A percentile compares a stretch with the other conserved stretches of the same genome.
These are phyloP conservation scores for Ricinus communis DNA, from an alignment of 345 rosid genomes.

Conservation along the genomic window DNA sequence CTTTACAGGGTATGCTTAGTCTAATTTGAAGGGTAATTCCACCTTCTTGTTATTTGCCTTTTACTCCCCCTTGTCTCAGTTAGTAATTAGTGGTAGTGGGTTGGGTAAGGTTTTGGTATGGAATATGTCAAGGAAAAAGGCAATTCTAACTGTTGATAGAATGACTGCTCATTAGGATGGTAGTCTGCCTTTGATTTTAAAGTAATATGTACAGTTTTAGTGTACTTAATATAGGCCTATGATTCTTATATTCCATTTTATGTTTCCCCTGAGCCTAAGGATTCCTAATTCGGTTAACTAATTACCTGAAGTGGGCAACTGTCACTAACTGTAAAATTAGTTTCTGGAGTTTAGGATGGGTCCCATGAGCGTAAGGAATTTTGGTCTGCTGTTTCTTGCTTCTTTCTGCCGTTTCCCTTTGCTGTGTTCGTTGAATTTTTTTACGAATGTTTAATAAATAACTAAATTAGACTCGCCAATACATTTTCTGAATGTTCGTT, in stretches of 20 bases:
- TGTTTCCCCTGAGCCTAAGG: background rate
- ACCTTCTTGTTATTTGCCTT: conserved; percentile 1
- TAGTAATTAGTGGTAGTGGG: background rate
- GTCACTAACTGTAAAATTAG: background rate
- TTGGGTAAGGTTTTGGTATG: background rate
- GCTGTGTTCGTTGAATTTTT: background rate
- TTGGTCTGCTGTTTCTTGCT: conserved; percentile 3
- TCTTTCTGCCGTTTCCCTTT: background rate
- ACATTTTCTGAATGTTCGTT: background rate
- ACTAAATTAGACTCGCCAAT: background rate
- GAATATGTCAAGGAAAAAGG: background rate
- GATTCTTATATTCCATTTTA: background rate
- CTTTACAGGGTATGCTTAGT: conserved; percentile 4
- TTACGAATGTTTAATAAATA: background rate
- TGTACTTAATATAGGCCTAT: background rate
- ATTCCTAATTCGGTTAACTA: background rate
- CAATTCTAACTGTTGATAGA: background rate
- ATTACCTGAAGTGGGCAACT: background rate
- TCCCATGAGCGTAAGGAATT: background rate
- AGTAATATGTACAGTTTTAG: background rate
- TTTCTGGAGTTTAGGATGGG: background rate
- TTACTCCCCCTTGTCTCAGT: background rate
- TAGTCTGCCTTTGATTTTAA: conserved; percentile 1
- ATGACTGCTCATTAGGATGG: background rate
- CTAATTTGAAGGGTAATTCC: background rate